These are phyloP conservation scores for Brassica balearica DNA, from an alignment of 441 rosid species.

Conservation along the genomic window DNA sequence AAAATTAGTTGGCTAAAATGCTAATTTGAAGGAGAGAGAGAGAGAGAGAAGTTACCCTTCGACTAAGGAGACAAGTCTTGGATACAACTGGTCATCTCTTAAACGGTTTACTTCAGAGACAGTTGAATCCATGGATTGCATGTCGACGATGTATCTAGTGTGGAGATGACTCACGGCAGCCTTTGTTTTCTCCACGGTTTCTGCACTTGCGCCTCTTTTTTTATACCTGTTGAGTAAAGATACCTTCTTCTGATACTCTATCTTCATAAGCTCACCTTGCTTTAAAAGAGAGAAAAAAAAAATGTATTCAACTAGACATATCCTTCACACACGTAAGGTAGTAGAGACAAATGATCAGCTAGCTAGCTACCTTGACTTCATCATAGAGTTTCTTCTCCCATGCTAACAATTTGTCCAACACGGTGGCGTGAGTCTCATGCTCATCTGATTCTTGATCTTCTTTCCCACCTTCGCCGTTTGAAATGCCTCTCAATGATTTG, in stretches of 20 bases:
- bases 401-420: conserved; percentile 71
- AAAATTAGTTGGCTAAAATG: too few species aligned
- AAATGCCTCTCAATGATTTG: conserved; percentile 56
- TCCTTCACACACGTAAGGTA: not conserved
- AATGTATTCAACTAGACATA: conserved; percentile 11
- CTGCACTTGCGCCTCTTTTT: conserved; percentile 60
- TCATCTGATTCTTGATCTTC: conserved; percentile 60
- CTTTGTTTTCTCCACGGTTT: conserved; percentile 72
- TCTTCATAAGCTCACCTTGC: conserved; percentile 81
- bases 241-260: conserved; percentile 70
- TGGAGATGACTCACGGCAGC: conserved; percentile 75
- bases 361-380: conserved; percentile 65
- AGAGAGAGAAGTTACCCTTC: conserved; percentile 50
- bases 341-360: not conserved
- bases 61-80: conserved; percentile 57
- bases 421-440: conserved; percentile 65
- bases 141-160: conserved; percentile 71
- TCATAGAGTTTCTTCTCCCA: conserved; percentile 83
- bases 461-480: conserved; percentile 56
- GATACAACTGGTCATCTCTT: conserved; percentile 69
- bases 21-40: conserved; percentile 14
- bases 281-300: conserved; percentile 18
- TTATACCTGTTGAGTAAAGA: conserved; percentile 60
- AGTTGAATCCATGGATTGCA: conserved; percentile 83
- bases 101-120: conserved; percentile 68